Percentiles rank a stretch among this genome's conserved stretches.
phyloP scores from a whole-genome alignment of 2,329 filamentous ascomycete genomes.

The Pseudogymnoascus sp. region DNA sequence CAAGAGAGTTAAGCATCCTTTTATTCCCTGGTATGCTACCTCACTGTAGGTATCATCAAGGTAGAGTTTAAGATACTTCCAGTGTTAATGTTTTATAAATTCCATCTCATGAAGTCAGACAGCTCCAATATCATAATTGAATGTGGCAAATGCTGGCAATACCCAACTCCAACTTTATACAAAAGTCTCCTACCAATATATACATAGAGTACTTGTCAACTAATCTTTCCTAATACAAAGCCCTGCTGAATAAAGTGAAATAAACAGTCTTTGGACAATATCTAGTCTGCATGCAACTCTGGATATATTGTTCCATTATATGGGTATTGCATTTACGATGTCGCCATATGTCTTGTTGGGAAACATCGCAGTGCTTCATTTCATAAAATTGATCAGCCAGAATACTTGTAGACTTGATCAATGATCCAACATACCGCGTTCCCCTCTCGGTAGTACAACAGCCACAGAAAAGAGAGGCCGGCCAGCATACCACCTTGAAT shows the following conservation, averaged over 20 bases:
- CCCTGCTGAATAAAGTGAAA: neutral
- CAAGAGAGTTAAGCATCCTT: neutral
- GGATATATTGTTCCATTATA: neutral
- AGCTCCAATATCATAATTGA: neutral
- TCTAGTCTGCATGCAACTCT: neutral
- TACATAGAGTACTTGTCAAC: neutral
- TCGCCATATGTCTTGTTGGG: neutral
- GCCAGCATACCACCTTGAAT: conserved; percentile 43
- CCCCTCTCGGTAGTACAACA: conserved; percentile 45
- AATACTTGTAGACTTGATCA: neutral
- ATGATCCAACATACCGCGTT: conserved; percentile 23
- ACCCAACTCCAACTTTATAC: neutral
- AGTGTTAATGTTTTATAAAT: neutral
- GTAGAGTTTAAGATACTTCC: neutral
- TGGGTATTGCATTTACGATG: conserved; percentile 1
- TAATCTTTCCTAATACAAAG: neutral
- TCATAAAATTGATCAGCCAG: neutral
- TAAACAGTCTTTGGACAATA: neutral
- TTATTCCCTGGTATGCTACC: neutral
- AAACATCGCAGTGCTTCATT: neutral
- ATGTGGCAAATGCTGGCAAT: neutral
- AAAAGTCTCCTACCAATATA: neutral
- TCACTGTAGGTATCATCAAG: neutral
- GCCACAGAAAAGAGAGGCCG: conserved; percentile 46
- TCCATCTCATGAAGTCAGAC: too few relatives aligned